A percentile compares a stretch with the other conserved stretches of the same genome.
These are phyloP conservation scores for Artemisia princeps DNA, from an alignment of 140 eudicot genomes.

Conservation along the genomic window DNA sequence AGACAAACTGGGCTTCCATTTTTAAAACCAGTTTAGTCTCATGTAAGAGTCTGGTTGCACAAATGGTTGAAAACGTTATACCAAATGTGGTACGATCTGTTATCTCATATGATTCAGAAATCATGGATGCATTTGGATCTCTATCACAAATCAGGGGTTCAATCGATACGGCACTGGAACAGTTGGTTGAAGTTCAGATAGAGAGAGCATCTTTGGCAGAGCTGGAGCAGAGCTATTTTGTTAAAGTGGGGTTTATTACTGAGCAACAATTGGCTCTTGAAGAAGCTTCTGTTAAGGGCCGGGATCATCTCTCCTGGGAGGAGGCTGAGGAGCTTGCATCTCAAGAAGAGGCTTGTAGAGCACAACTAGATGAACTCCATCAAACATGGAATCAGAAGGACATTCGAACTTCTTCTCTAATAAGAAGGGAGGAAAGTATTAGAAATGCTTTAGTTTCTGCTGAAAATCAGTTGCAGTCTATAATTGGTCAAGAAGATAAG, in stretches of 20 bases:
- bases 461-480: conserved; percentile 57
- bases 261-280: conserved; percentile 90
- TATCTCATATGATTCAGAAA: conserved; percentile 64
- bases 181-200: conserved; percentile 72
- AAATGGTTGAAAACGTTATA: conserved; percentile 60
- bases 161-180: conserved; percentile 79
- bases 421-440: conserved; percentile 56
- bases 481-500: conserved; percentile 46
- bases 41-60: conserved; percentile 53
- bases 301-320: conserved; percentile 97
- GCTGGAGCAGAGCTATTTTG: conserved; percentile 75
- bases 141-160: conserved; percentile 81
- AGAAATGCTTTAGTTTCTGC: conserved; percentile 46
- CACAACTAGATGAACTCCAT: conserved; percentile 80
- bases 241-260: conserved; percentile 80
- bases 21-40: conserved; percentile 51
- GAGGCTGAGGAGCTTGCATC: conserved; percentile 99
- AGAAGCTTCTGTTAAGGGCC: conserved; percentile 88
- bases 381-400: conserved; percentile 90
- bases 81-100: conserved; percentile 63
- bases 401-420: conserved; percentile 47
- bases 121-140: conserved; percentile 89
- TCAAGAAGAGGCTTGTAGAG: conserved; percentile 97
- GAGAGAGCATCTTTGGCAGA: conserved; percentile 73
- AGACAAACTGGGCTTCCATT: conserved; percentile 69